Conservation (phyloP, 345 rosid genomes). For the Rubroshorea leprosula region DNA sequence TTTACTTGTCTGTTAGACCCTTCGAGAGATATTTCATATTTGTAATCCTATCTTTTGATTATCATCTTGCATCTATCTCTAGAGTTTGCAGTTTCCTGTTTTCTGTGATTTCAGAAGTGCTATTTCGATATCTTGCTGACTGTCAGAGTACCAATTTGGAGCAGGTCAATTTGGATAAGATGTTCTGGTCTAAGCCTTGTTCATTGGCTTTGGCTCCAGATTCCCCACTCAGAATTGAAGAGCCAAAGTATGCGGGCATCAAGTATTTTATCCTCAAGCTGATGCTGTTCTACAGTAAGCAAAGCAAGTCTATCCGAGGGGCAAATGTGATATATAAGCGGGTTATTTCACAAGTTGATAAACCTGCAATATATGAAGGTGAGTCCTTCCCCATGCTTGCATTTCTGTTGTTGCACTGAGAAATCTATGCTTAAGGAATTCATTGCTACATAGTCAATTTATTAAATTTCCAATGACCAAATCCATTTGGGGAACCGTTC, state of each 20-base stretch:
- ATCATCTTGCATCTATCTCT: not conserved
- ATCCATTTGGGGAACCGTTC: too few relatives aligned
- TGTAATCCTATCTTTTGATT: not conserved
- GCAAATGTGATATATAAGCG: slow-evolving; percentile 75
- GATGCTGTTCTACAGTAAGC: slow-evolving; percentile 79
- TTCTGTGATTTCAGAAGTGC: not conserved
- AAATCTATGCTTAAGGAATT: too few relatives aligned
- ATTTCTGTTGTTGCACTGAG: too few relatives aligned
- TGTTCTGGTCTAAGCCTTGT: slow-evolving; percentile 82
- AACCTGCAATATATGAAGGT: slow-evolving; percentile 82
- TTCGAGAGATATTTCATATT: too few relatives aligned
- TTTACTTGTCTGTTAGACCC: not conserved
- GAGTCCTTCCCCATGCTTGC: not conserved
- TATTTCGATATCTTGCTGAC: slow-evolving; percentile 1
- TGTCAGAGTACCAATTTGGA: not conserved
- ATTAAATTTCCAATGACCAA: too few relatives aligned
- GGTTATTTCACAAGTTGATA: slow-evolving; percentile 63
- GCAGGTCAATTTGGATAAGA: slow-evolving; percentile 69
- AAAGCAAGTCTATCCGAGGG: slow-evolving; percentile 78
- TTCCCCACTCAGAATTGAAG: slow-evolving; percentile 69
- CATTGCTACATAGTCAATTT: too few relatives aligned
- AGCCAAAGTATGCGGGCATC: slow-evolving; percentile 66
- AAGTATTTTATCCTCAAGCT: slow-evolving; percentile 50
- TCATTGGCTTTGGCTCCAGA: slow-evolving; percentile 72
- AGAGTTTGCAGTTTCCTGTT: not conserved